A percentile compares a stretch with the other conserved stretches of the same genome.
These are phyloP conservation scores for Tremella fuciformis DNA, from an alignment of 768 basidiomycete genomes.

Conservation along the genomic window DNA sequence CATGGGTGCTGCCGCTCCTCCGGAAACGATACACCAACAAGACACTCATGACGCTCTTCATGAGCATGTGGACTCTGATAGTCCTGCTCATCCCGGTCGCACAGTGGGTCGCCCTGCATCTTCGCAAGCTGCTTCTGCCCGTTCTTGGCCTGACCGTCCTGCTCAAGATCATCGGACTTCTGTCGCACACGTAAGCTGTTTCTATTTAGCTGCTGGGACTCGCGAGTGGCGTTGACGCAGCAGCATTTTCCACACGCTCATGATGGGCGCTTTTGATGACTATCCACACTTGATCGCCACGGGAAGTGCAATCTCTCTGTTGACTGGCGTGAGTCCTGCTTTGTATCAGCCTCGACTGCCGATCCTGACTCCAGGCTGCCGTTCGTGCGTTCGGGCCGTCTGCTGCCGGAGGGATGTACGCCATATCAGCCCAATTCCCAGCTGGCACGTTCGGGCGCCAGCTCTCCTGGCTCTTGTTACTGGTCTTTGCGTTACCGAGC, in stretches of 20 bases:
- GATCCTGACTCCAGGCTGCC: conserved; percentile 1
- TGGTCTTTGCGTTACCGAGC: conserved; percentile 10
- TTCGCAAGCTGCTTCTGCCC: conserved; percentile 18
- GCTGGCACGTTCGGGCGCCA: conserved; percentile 28
- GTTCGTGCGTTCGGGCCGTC: not conserved
- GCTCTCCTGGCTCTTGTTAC: conserved; percentile 29
- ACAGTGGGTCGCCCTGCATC: conserved; percentile 19
- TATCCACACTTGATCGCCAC: conserved; percentile 35
- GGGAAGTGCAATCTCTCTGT: conserved; percentile 27
- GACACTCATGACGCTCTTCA: conserved; percentile 9
- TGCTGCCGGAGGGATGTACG: conserved; percentile 30
- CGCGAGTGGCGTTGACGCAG: too few species aligned
- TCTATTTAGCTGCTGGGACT: too few species aligned
- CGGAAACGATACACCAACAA: conserved; percentile 15
- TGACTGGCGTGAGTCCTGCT: conserved; percentile 22
- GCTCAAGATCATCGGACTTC: too few species aligned
- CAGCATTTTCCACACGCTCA: conserved; percentile 21
- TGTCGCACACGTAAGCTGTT: too few species aligned
- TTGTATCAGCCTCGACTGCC: not conserved
- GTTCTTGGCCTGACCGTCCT: conserved; percentile 5
- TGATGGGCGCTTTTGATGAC: conserved; percentile 28
- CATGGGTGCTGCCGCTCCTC: conserved; percentile 22
- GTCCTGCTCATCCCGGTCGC: conserved; percentile 28
- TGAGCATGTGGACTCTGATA: conserved; percentile 17
- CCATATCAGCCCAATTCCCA: conserved; percentile 33